Percentiles rank a stretch among this genome's conserved stretches.
phyloP scores from a whole-genome alignment of 495 filamentous ascomycete species.

The Tuber indicum region DNA sequence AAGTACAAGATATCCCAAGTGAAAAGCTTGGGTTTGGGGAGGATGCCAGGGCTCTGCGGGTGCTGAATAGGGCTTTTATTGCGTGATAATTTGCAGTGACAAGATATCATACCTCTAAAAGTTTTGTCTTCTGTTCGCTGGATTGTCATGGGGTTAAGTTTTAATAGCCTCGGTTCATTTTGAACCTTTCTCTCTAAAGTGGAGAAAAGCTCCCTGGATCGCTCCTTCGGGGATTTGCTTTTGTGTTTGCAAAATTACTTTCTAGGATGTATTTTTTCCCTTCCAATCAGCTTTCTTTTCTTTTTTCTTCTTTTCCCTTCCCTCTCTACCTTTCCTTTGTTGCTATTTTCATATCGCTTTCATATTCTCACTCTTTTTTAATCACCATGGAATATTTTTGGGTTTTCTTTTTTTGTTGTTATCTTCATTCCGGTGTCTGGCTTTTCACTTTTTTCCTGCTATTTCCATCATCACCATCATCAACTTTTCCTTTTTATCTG shows the following conservation, averaged over 20 bases:
- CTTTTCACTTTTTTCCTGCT: conserved; percentile 25
- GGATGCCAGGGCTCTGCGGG: conserved; percentile 59
- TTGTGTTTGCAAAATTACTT: conserved; percentile 15
- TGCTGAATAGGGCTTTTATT: conserved; percentile 52
- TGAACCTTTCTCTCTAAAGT: neutral
- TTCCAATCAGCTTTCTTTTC: conserved; percentile 21
- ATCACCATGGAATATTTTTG: conserved; percentile 11
- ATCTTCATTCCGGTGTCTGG: conserved; percentile 39
- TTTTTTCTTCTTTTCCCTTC: conserved; percentile 21
- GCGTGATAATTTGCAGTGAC: conserved; percentile 14
- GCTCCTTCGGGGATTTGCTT: conserved; percentile 42
- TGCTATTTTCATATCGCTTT: conserved; percentile 17
- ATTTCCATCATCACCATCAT: neutral
- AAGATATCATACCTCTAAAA: neutral
- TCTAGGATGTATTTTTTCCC: conserved; percentile 17
- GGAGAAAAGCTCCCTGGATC: conserved; percentile 11
- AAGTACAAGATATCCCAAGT: conserved; percentile 58
- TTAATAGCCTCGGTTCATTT: conserved; percentile 40
- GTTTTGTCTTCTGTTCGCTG: conserved; percentile 20
- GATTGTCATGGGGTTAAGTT: conserved; percentile 41
- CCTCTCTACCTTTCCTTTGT: conserved; percentile 27
- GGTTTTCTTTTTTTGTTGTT: conserved; percentile 4
- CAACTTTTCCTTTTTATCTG: conserved; percentile 9
- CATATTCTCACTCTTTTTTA: conserved; percentile 31
- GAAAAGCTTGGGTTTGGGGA: conserved; percentile 61